Evolutionary conservation across 2,329 filamentous ascomycete genomes (phyloP).

Genomic region (Aspergillus sclerotialis): DNA sequence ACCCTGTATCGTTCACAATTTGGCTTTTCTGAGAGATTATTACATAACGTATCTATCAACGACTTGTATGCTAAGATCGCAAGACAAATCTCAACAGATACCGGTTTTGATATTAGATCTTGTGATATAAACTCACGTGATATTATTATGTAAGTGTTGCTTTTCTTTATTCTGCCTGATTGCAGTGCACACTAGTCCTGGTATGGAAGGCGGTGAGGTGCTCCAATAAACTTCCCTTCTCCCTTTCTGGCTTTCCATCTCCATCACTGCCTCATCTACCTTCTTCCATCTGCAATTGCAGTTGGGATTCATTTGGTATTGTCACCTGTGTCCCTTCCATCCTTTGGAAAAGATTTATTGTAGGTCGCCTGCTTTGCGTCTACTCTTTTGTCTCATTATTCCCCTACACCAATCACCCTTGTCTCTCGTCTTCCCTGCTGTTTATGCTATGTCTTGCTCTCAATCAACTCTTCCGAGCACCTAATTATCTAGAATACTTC

Average conservation of each 20-base stretch:
- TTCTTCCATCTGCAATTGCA: neutral
- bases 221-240: slow-evolving; percentile 6
- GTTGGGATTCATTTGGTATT: neutral
- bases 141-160: neutral
- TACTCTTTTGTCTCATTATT: slow-evolving; percentile 14
- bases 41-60: too few species aligned
- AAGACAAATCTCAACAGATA: too few species aligned
- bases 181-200: slow-evolving; percentile 2
- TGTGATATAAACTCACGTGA: too few species aligned
- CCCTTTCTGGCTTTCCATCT: slow-evolving; percentile 1
- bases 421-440: slow-evolving; percentile 13
- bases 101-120: too few species aligned
- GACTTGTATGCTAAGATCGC: too few species aligned
- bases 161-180: neutral
- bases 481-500: slow-evolving; percentile 5
- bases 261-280: neutral
- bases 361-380: slow-evolving; percentile 34
- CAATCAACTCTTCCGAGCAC: slow-evolving; percentile 8
- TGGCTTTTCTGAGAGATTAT: too few species aligned
- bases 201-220: too few species aligned
- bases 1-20: too few species aligned
- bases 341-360: slow-evolving; percentile 32
- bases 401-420: slow-evolving; percentile 8
- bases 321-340: slow-evolving; percentile 1
- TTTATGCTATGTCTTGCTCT: slow-evolving; percentile 12